phyloP scores from a whole-genome alignment of 2,329 filamentous ascomycete species.

The Periconia sp. region DNA sequence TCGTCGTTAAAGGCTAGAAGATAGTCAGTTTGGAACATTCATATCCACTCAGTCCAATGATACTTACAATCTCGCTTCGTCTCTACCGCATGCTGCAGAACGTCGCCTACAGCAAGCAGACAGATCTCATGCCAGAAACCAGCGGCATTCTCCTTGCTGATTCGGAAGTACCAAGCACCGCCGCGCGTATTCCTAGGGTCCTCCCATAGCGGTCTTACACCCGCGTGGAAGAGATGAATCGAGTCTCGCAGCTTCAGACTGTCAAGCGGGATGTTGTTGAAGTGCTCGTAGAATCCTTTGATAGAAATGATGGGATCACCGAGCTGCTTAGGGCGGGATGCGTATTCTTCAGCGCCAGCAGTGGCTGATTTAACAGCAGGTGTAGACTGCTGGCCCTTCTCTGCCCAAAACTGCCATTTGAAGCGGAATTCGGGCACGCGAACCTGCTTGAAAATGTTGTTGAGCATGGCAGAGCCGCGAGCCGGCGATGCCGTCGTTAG shows the following conservation, averaged over 20 bases:
- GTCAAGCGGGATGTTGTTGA: constrained; percentile 74
- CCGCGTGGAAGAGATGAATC: constrained; percentile 78
- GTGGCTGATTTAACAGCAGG: constrained; percentile 17
- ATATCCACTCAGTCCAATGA: background rate
- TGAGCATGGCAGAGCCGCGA: constrained; percentile 73
- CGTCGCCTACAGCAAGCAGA: constrained; percentile 80
- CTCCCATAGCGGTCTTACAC: constrained; percentile 81
- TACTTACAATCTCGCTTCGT: constrained; percentile 59
- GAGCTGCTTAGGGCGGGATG: constrained; percentile 49
- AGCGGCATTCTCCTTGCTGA: constrained; percentile 71
- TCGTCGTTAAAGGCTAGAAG: constrained; percentile 65
- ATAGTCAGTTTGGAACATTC: background rate
- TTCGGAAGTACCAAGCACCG: constrained; percentile 89
- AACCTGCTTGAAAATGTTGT: constrained; percentile 48
- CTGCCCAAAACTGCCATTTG: constrained; percentile 57
- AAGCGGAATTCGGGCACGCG: constrained; percentile 54
- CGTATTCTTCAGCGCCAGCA: constrained; percentile 40
- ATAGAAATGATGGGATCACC: constrained; percentile 49
- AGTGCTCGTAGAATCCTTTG: constrained; percentile 53
- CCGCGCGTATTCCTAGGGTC: constrained; percentile 84
- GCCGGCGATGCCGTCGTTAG: constrained; percentile 68
- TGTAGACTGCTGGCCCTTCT: constrained; percentile 38
- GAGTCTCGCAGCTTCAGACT: constrained; percentile 67
- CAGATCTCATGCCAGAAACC: constrained; percentile 82
- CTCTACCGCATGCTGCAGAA: constrained; percentile 72